Evolutionary conservation across 148 eudicot genomes (phyloP), one percentile per base, ranked within the genome.

Genomic region (Fagopyrum tataricum): DNA sequence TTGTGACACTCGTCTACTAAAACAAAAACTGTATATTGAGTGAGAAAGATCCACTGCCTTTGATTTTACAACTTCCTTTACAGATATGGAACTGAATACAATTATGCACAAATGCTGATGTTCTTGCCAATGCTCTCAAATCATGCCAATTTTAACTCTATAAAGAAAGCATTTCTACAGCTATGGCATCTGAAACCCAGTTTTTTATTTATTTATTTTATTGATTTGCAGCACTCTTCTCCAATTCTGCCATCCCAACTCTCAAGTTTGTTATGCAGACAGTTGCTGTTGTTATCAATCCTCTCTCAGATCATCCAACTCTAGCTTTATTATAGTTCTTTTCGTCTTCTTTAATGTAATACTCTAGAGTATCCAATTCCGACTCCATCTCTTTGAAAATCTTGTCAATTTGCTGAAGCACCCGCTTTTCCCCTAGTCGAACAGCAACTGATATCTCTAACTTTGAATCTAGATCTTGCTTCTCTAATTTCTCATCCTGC

Each of bases 321-420:
- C 64, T 23, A 23, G 86, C 51, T 44, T 23, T 17, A 44, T 71
- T 46, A 47, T 58, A 71, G 17, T 47, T 46, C 41, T 49, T 79
- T 76, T 87, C 90, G 94, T 79, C 99, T 84, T 73, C 99, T 88
- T 73, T 95, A 97, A 80, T 92, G 99, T 91, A 95, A 78, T 92
- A 95, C 78, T 95, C 99, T 53, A 84, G 79, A 47, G 70, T 86
- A 82, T 77, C 79, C 76, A 95, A 73, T 75, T 92, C 96, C 58
- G 31, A 42, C 71, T 95, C 97, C 76, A 88, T 84, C 71, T 83
- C 91, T 73, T 77, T 74, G 73, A 95, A 95, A 44, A 88, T 78
- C 43, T 71, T 84, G 49, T 87, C 94, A 12, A 95, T 88, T 51
- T 95, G 92, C 72, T 87, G 94, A 76, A 95, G 77, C 44, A 92